Evolutionary conservation across 163 green algal genomes (phyloP), one percentile per base, ranked within the genome.

Genomic region (Scenedesmus sp.): DNA sequence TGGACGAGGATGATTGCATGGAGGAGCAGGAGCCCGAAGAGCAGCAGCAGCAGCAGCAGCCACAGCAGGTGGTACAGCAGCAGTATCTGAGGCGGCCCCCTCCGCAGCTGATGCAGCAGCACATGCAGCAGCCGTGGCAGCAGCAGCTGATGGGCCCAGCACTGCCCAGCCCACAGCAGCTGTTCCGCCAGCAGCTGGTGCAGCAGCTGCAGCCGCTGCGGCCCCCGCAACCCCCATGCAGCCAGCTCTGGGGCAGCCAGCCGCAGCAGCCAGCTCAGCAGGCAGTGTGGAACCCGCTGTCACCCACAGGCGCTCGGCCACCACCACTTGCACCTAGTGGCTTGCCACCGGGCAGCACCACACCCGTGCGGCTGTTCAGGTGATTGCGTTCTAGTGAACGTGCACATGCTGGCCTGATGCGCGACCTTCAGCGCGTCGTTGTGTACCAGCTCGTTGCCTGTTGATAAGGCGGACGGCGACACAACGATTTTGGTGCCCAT

Each of bases 271-370:
- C 54, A 10, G 13, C 81, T 26, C 81, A 62, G 52, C 81, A 62
- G 81, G 54, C 54, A 12, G 54, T 64, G 81, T 86, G 81, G 81
- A 86, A 86, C 81, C 81, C 81, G 81, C 81, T 86, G 34, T 86
- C 81, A 60, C 81, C 81, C 81, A 86, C 81, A 52, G 81, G 70
- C 46, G 70, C 70, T 2, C 70, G 70, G 6, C 70, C 23, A 13
- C 70, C 52, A 64, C 81, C 20, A 12, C 46, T 62, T 15, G 77
- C 81, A 34, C 81, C 81, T 60, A 26, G 16, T 34, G 81, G 34
- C 81, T 4, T 64, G 77, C 13, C 52, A 5, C 81, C 46, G 81
- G 81, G 81, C 81, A 60, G 52, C 52, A 60, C 13, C 52, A 86
- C 81, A 10, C 81, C 81, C 5, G 81, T 60, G 81, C 81, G 81